Evolutionary conservation across 208 protist genomes (phyloP).

Genomic region (Trypanosoma conorhini): DNA sequence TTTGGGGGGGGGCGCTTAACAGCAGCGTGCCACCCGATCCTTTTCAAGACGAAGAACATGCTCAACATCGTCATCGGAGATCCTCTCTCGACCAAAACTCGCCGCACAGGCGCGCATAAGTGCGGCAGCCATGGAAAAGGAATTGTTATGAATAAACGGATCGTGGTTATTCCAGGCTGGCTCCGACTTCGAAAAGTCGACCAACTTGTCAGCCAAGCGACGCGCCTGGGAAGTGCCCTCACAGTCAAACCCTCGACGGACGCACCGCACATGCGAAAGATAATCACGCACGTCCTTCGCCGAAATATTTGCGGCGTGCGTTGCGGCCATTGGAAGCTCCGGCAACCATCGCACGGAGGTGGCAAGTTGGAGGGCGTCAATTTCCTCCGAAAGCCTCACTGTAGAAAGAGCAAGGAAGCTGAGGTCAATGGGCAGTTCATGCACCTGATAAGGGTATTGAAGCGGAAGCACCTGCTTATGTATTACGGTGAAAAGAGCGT

Average conservation of each 20-base stretch:
- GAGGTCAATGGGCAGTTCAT: slow-evolving; percentile 66
- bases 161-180: slow-evolving; percentile 77
- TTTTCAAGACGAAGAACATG: slow-evolving; percentile 48
- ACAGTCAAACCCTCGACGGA: slow-evolving; percentile 9
- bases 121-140: slow-evolving; percentile 63
- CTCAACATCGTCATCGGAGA: slow-evolving; percentile 49
- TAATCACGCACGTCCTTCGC: slow-evolving; percentile 43
- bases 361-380: slow-evolving; percentile 41
- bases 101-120: slow-evolving; percentile 65
- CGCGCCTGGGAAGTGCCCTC: slow-evolving; percentile 20
- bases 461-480: slow-evolving; percentile 68
- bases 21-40: slow-evolving; percentile 36
- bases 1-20: neutral
- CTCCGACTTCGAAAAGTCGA: slow-evolving; percentile 35
- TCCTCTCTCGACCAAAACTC: slow-evolving; percentile 45
- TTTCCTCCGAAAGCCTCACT: slow-evolving; percentile 5
- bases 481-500: slow-evolving; percentile 55
- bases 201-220: slow-evolving; percentile 42
- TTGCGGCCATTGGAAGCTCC: slow-evolving; percentile 26
- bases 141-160: slow-evolving; percentile 85
- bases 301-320: neutral
- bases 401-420: slow-evolving; percentile 55
- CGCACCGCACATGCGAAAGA: slow-evolving; percentile 38
- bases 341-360: slow-evolving; percentile 35
- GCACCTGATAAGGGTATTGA: slow-evolving; percentile 70